Base-by-base conservation (phyloP, 164 flowering plant genomes). In the Vitis rotundifolia region DNA sequence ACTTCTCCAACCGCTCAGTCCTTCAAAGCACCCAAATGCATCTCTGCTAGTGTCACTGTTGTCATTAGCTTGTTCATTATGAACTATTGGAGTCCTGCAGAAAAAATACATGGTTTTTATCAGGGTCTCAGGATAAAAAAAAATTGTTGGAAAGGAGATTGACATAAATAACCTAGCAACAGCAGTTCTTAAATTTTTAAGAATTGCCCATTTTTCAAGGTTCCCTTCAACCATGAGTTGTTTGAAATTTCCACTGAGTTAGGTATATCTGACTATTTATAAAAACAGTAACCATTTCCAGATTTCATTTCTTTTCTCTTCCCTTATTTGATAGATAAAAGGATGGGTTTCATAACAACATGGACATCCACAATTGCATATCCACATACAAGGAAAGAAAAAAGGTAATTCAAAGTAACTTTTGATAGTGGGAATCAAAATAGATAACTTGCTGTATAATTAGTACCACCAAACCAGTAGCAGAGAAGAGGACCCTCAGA, bases 1-100 rank as follows among this genome's bases (percentile, higher is more conserved):
- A 59, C 79, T 83, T 82, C 84, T 82, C 91, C 92, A 85, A 63
- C 84, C 85, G 75, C 84, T 80, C 47, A 71, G 53, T 68, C 67
- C 84, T 67, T 85, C 81, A 63, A 62, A 69, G 67, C 51, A 31
- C 73, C 60, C 78, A 37, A 53, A 67, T 29, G 49, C 57, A 72
- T 66, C 70, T 48, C 53, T 54, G 12, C n/a, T 28, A 16, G 61
- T 59, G 70, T 19, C 58, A 28, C 61, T 72, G n/a, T 16, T 66
- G 68, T 63, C 71, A 63, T 16, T 75, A 71, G 64, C 82, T 52
- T 75, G 77, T 37, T 72, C 76, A 48, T 47, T 59, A 57, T 67
- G 64, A 44, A 15, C 56, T 29, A 50, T 22, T 31, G 77, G 71
- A 70, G 71, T 73, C 76, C 84, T 78, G 83, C 52, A 77, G 61